Base-by-base conservation (phyloP, 2,329 filamentous ascomycete species). In the Pseudocercospora ulei region DNA sequence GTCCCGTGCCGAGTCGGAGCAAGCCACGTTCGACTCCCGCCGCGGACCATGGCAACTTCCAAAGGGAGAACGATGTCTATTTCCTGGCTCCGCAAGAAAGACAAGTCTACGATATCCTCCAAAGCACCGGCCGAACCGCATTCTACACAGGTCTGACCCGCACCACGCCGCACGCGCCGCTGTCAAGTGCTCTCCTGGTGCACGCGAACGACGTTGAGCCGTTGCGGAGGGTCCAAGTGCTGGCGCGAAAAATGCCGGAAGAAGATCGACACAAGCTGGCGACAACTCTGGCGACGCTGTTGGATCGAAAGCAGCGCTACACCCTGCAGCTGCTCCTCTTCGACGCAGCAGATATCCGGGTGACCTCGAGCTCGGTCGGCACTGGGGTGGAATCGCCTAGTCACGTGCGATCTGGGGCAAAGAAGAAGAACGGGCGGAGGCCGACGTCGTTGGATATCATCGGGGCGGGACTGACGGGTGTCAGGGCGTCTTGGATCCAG, bases 71-170 rank as follows among this genome's bases (percentile, higher is more conserved):
- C 17, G 29, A 33, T 11, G 17, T 33, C 5, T 33, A 33, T 9
- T 38, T 39, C 11, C 33, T 44, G 6, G 34, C 25, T 2, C 37
- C 37, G 4, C 9, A 36, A 4, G 37, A 44, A 16, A 17, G 12
- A 7, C 31, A 39, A 33, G 13, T 40, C 16, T 36, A 40, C 24
- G n/a, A 18, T n/a, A 39, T 36, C 27, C 35, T 44, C 16, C 26
- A 29, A 4, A 23, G 13, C 1, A 29, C 35, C 3, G 37, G 41
- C 8, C 22, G 37, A 11, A 31, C 34, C n/a, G 41, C 41, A 16
- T 36, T 23, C 17, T 44, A 39, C 12, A 39, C 30, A 18, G 29
- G 29, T 11, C 29, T 33, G 9, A 30, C 31, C 6, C 29, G 34
- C 18, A 28, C 33, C 6, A 20, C 41, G 20, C 17, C 37, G 5